These are phyloP conservation scores for Ustilago sp. DNA, from an alignment of 1,284 basidiomycete genomes.

Conservation along the genomic window DNA sequence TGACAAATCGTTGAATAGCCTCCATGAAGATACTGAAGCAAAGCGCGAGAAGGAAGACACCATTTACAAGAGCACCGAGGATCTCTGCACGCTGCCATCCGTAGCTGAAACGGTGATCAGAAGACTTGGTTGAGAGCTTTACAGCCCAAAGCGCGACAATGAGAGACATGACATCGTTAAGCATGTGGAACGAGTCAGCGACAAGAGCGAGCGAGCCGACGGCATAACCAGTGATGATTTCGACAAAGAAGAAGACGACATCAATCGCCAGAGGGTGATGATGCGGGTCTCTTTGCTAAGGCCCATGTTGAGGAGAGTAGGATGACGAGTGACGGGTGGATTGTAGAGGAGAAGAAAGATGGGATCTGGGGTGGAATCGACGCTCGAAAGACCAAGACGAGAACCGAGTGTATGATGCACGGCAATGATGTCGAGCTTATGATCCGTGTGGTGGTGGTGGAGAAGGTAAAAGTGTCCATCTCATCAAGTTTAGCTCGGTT, in stretches of 20 bases:
- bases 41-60: slow-evolving; percentile 92
- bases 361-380: not conserved
- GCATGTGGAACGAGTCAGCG: slow-evolving; percentile 99
- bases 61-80: slow-evolving; percentile 83
- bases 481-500: slow-evolving; percentile 2
- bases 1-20: slow-evolving; percentile 89
- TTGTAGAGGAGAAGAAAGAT: not conserved
- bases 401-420: not conserved
- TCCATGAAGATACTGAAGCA: slow-evolving; percentile 97
- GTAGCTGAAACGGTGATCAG: slow-evolving; percentile 80
- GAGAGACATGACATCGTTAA: slow-evolving; percentile 82
- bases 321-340: not conserved
- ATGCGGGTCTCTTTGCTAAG: slow-evolving; percentile 63
- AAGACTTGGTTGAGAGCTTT: slow-evolving; percentile 73
- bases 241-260: slow-evolving; percentile 89
- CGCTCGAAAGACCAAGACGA: not conserved
- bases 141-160: slow-evolving; percentile 96
- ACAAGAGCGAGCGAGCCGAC: slow-evolving; percentile 94
- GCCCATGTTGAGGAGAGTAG: slow-evolving; percentile 16
- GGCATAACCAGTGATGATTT: slow-evolving; percentile 86
- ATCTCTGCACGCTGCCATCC: slow-evolving; percentile 99
- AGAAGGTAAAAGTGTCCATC: not conserved
- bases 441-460: not conserved
- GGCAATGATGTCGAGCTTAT: slow-evolving; percentile 2
- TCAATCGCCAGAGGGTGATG: slow-evolving; percentile 86